Base-by-base conservation (phyloP, 2,329 filamentous ascomycete genomes). In the Rugonectria rugulosa region DNA sequence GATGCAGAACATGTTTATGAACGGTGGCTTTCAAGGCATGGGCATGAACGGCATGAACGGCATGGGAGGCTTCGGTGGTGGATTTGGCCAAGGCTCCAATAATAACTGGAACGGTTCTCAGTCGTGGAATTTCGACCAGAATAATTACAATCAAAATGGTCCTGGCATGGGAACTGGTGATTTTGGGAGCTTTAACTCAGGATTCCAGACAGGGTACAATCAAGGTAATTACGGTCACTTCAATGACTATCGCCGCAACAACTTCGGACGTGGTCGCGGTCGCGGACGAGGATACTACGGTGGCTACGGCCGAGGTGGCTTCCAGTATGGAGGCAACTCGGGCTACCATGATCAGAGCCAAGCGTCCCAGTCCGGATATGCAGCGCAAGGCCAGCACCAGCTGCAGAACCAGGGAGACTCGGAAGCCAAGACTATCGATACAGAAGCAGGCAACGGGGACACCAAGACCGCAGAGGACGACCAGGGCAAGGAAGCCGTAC, bases 71-170 rank as follows among this genome's bases (percentile, higher is more conserved):
- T 87, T 86, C 77, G 84, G 85, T 78, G 85, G 85, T 76, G 83
- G 84, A 73, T 81, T 72, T 71, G 77, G 75, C 71, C 73, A 77
- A 71, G 84, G 86, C 75, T 84, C 87, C 82, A 88, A 88, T 84
- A 86, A 88, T 85, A 88, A 87, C 81, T 91, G 88, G 88, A 90
- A 88, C 82, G 83, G 83, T 81, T 88, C 89, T 79, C 88, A 90
- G 80, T 86, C 88, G 82, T 92, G 88, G 89, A 90, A 88, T 88
- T 85, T 86, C 82, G 85, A 86, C 82, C 88, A 89, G 88, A 88
- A 91, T 91, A 92, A 91, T 89, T 91, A 86, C 88, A 92, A 87
- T 87, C 80, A 88, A 89, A 91, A 86, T 90, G 87, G 86, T 85
- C 84, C 85, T 83, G 86, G 87, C 82, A 90, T 90, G 85, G 87